phyloP scores from a whole-genome alignment of 176 grass and related monocot genomes.

The Ampelocalamus luodianensis region DNA sequence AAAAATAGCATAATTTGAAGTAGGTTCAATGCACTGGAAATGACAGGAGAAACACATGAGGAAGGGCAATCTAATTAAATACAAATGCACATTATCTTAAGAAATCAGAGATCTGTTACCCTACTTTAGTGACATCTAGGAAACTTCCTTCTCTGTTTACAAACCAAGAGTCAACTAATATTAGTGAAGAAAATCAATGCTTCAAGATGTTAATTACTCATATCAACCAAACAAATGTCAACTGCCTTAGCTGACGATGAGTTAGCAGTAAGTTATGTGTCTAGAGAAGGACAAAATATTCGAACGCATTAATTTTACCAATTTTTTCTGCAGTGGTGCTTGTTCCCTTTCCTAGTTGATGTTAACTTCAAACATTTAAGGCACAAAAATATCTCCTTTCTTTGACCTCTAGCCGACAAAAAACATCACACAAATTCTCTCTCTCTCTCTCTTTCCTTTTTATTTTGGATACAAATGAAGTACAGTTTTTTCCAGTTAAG shows the following conservation, averaged over 20 bases:
- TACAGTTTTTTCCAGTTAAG: conserved; percentile 42
- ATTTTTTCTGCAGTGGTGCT: neutral
- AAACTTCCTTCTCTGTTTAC: conserved; percentile 37
- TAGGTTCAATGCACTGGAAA: conserved; percentile 45
- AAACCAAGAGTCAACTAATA: conserved; percentile 33
- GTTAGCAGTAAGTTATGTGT: conserved; percentile 42
- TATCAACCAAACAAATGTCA: conserved; percentile 49
- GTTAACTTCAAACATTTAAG: conserved; percentile 17
- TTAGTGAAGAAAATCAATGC: conserved; percentile 28
- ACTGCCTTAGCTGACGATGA: conserved; percentile 42
- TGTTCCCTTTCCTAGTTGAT: conserved; percentile 31
- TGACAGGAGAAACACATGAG: conserved; percentile 45
- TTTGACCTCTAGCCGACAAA: conserved; percentile 43
- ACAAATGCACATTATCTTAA: conserved; percentile 27
- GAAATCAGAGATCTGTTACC: neutral
- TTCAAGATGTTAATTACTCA: conserved; percentile 13
- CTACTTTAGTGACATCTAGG: conserved; percentile 21
- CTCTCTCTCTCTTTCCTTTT: neutral
- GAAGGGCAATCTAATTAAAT: neutral
- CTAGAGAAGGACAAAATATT: conserved; percentile 42
- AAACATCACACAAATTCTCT: conserved; percentile 17
- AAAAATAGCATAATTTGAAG: conserved; percentile 12
- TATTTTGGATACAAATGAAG: conserved; percentile 23
- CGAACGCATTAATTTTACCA: conserved; percentile 13
- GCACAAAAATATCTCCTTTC: neutral